A percentile compares a stretch with the other conserved stretches of the same genome.
Conservation (phyloP, 768 basidiomycete species). For the Calvatia gigantea region DNA sequence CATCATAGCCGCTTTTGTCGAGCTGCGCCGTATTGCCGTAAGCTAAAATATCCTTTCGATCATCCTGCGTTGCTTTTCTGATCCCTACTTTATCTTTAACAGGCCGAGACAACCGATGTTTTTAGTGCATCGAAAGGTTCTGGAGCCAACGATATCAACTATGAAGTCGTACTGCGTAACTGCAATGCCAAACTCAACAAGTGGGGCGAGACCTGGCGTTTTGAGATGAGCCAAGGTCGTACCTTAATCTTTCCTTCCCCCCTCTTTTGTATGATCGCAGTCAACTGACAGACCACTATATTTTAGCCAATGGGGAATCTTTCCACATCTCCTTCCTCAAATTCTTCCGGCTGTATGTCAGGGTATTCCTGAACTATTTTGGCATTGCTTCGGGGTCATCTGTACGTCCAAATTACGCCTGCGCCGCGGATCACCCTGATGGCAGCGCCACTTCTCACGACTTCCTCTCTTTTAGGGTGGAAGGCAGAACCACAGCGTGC, state of each 20-base stretch:
- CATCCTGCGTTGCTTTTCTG: not conserved
- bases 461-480: slow-evolving; percentile 38
- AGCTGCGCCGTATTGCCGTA: slow-evolving; percentile 78
- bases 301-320: slow-evolving; percentile 61
- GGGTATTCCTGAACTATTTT: slow-evolving; percentile 82
- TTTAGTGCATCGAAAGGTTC: slow-evolving; percentile 51
- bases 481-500: slow-evolving; percentile 56
- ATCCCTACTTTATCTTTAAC: slow-evolving; percentile 12
- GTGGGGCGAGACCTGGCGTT: slow-evolving; percentile 72
- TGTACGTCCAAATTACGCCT: slow-evolving; percentile 1
- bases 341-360: slow-evolving; percentile 75
- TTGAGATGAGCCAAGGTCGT: slow-evolving; percentile 67
- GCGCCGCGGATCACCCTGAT: slow-evolving; percentile 11
- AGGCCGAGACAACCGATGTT: slow-evolving; percentile 81
- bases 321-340: slow-evolving; percentile 76
- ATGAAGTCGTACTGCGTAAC: slow-evolving; percentile 66
- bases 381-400: slow-evolving; percentile 34
- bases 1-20: slow-evolving; percentile 72
- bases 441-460: slow-evolving; percentile 2
- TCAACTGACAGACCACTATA: slow-evolving; percentile 9
- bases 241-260: slow-evolving; percentile 5
- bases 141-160: slow-evolving; percentile 57
- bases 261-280: not conserved
- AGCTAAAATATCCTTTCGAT: slow-evolving; percentile 23
- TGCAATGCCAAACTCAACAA: slow-evolving; percentile 70